phyloP scores from a whole-genome alignment of 176 grass and related monocot species.

The Bromus sterilis region DNA sequence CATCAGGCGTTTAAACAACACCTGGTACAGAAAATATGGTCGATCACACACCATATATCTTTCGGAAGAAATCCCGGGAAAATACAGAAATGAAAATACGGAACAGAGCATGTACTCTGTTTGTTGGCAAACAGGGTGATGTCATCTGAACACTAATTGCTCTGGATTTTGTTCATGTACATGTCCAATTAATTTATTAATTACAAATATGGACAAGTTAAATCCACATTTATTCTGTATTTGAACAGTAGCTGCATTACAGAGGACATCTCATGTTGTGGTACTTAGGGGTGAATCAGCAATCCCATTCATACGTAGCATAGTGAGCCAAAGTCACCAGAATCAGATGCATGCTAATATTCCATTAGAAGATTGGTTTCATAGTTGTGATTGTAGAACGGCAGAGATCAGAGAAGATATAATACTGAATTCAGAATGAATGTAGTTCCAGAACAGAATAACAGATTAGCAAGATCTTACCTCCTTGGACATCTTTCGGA shows the following conservation, averaged over 20 bases:
- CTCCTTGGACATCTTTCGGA: slow-evolving; percentile 58
- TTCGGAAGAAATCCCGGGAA: background rate
- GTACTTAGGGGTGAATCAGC: too few relatives aligned
- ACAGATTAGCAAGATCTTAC: background rate
- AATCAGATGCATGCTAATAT: background rate
- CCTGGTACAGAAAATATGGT: background rate
- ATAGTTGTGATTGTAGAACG: background rate
- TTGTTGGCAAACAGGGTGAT: background rate
- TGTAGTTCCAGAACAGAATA: background rate
- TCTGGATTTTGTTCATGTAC: background rate
- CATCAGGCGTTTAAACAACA: too few relatives aligned
- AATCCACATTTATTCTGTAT: background rate
- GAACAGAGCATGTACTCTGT: background rate
- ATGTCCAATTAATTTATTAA: background rate
- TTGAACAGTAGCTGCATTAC: background rate
- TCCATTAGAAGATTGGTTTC: background rate
- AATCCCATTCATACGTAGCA: background rate
- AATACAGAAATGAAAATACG: background rate
- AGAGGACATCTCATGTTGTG: background rate
- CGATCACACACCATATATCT: background rate
- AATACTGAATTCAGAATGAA: background rate
- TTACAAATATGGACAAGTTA: background rate
- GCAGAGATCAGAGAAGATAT: background rate
- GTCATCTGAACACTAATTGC: background rate
- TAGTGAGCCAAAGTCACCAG: background rate